Percentiles rank a stretch among this genome's conserved stretches.
These are phyloP conservation scores for Clonostachys solani DNA, from an alignment of 2,329 filamentous ascomycete genomes.

Conservation along the genomic window DNA sequence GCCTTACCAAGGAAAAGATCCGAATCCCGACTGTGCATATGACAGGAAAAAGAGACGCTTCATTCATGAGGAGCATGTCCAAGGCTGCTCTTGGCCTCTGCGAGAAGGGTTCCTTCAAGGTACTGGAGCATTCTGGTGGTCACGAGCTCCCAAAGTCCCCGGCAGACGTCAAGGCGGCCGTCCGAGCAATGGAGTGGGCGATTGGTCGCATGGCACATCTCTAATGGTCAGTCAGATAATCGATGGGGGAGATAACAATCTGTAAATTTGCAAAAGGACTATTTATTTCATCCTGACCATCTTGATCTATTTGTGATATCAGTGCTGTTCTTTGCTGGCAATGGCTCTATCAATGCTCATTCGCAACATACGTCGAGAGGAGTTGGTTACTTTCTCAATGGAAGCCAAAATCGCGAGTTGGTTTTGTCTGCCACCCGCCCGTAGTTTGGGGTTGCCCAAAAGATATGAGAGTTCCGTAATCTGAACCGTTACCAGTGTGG, in stretches of 20 bases:
- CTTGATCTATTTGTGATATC: too few species aligned
- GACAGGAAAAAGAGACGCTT: constrained; percentile 3
- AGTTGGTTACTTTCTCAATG: too few species aligned
- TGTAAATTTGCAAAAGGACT: too few species aligned
- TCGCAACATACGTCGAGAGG: too few species aligned
- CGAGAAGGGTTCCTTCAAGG: constrained; percentile 1
- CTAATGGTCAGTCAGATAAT: too few species aligned
- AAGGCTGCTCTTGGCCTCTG: not conserved
- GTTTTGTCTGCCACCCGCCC: too few species aligned
- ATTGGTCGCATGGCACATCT: not conserved
- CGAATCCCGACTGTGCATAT: constrained; percentile 6
- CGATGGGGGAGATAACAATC: too few species aligned
- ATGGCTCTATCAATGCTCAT: too few species aligned
- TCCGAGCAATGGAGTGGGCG: constrained; percentile 7
- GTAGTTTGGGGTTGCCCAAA: not conserved
- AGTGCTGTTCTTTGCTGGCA: too few species aligned
- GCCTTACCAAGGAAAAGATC: not conserved
- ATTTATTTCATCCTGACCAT: too few species aligned
- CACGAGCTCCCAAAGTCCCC: constrained; percentile 5
- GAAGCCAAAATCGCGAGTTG: too few species aligned
- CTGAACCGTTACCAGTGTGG: not conserved
- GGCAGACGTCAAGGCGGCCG: constrained; percentile 4
- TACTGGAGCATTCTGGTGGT: constrained; percentile 3
- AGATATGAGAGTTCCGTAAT: not conserved
- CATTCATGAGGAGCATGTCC: constrained; percentile 6